phyloP scores from a whole-genome alignment of 768 basidiomycete genomes.

The Boletus rubescentipes region DNA sequence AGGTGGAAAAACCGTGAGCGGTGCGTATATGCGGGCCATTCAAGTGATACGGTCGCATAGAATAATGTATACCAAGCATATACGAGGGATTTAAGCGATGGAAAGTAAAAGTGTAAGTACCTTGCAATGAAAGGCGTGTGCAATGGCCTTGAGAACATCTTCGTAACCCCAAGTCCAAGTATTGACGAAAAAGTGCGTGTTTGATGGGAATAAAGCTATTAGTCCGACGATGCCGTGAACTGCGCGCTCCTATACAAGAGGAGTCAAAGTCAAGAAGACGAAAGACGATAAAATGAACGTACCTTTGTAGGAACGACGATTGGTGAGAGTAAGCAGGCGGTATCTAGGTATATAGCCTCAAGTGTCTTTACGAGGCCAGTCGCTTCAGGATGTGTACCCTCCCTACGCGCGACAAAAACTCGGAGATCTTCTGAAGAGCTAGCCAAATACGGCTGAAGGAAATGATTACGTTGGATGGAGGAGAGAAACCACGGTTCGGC shows the following conservation, averaged over 20 bases:
- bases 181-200: conserved; percentile 84
- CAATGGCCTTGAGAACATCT: conserved; percentile 77
- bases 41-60: not conserved
- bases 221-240: conserved; percentile 65
- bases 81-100: not conserved
- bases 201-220: conserved; percentile 62
- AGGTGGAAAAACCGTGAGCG: conserved; percentile 2
- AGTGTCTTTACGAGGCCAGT: conserved; percentile 45
- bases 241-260: conserved; percentile 53
- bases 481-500: conserved; percentile 83
- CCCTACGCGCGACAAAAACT: conserved; percentile 26
- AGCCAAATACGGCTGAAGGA: conserved; percentile 69
- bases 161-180: conserved; percentile 98
- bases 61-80: not conserved
- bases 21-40: conserved; percentile 4
- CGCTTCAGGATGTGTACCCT: conserved; percentile 23
- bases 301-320: conserved; percentile 63
- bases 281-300: not conserved
- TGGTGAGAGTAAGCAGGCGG: conserved; percentile 58
- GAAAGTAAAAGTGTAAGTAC: conserved; percentile 32
- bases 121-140: conserved; percentile 60
- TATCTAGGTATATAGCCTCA: conserved; percentile 84
- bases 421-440: conserved; percentile 22
- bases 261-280: no score
- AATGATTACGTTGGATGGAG: conserved; percentile 63